Conservation (phyloP, 306 rosid genomes). For the Morella rubra region DNA sequence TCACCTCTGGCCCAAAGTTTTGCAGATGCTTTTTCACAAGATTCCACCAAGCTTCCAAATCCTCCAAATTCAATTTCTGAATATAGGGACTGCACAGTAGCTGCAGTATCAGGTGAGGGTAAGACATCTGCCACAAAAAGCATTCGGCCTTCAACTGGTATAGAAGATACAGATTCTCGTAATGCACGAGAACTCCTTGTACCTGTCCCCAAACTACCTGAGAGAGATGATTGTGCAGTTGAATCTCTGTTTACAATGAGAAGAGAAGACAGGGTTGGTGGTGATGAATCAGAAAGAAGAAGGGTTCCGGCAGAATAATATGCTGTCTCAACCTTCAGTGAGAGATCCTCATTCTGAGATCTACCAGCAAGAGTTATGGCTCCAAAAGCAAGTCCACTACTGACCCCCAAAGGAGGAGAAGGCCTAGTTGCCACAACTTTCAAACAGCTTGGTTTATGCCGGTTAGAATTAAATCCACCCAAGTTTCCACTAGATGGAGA, state of each 20-base stretch:
- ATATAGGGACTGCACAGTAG: constrained; percentile 76
- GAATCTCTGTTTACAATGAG: constrained; percentile 85
- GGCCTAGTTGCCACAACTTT: constrained; percentile 95
- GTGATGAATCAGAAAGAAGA: constrained; percentile 92
- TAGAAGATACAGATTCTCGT: constrained; percentile 80
- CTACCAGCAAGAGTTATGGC: constrained; percentile 76
- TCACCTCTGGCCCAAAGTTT: constrained; percentile 98
- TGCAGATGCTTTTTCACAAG: constrained; percentile 66
- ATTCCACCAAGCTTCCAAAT: constrained; percentile 62
- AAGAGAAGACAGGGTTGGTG: constrained; percentile 80
- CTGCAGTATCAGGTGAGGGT: constrained; percentile 75
- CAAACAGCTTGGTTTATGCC: constrained; percentile 74
- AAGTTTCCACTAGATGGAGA: constrained; percentile 83
- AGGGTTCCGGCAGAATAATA: constrained; percentile 92
- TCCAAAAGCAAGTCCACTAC: constrained; percentile 89
- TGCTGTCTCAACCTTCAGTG: constrained; percentile 86
- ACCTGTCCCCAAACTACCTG: constrained; percentile 58
- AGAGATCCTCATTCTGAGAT: constrained; percentile 86
- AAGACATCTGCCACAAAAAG: constrained; percentile 90
- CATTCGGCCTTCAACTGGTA: constrained; percentile 96
- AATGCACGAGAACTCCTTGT: constrained; percentile 80
- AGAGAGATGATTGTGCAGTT: constrained; percentile 55
- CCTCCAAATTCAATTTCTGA: constrained; percentile 87
- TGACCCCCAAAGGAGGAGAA: constrained; percentile 91
- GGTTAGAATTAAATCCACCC: constrained; percentile 68